A percentile compares a stretch with the other conserved stretches of the same genome.
These are phyloP conservation scores for Acrodontium crateriforme DNA, from an alignment of 2,329 filamentous ascomycete species.

Conservation along the genomic window DNA sequence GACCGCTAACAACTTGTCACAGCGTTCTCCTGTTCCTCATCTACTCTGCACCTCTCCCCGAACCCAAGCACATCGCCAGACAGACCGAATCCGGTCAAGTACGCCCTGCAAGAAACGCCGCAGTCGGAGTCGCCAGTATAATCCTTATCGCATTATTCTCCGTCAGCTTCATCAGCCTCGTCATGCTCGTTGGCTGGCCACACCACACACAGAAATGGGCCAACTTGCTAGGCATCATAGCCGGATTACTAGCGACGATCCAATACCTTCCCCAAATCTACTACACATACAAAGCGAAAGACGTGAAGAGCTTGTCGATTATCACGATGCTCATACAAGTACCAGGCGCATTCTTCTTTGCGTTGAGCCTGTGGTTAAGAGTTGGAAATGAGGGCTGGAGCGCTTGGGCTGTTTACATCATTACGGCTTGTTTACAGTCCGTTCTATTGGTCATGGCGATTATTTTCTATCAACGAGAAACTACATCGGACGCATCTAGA, in stretches of 20 bases:
- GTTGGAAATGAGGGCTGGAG: slow-evolving; percentile 81
- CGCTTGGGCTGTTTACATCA: slow-evolving; percentile 81
- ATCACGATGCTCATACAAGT: slow-evolving; percentile 98
- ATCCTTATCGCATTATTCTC: slow-evolving; percentile 66
- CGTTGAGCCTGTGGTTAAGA: slow-evolving; percentile 56
- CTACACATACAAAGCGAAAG: slow-evolving; percentile 73
- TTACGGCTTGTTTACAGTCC: slow-evolving; percentile 78
- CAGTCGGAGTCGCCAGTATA: slow-evolving; percentile 56
- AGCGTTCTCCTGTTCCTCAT: slow-evolving; percentile 88
- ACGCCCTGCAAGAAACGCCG: slow-evolving; percentile 50
- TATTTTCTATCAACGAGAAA: too few species aligned
- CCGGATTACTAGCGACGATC: slow-evolving; percentile 63
- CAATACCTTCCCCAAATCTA: slow-evolving; percentile 95
- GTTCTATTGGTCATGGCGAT: slow-evolving; percentile 67
- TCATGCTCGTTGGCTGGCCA: slow-evolving; percentile 52
- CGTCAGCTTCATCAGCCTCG: slow-evolving; percentile 48
- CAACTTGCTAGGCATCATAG: slow-evolving; percentile 67
- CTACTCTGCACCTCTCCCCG: slow-evolving; percentile 54
- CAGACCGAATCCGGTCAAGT: too few species aligned
- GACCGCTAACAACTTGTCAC: slow-evolving; percentile 3
- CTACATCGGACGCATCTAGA: too few species aligned
- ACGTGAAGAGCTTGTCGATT: slow-evolving; percentile 83
- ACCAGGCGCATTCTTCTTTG: slow-evolving; percentile 81
- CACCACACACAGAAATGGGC: slow-evolving; percentile 62
- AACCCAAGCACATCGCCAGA: slow-evolving; percentile 19